Base-by-base conservation (phyloP, 768 basidiomycete genomes). In the Boletus rubroflammeus region DNA sequence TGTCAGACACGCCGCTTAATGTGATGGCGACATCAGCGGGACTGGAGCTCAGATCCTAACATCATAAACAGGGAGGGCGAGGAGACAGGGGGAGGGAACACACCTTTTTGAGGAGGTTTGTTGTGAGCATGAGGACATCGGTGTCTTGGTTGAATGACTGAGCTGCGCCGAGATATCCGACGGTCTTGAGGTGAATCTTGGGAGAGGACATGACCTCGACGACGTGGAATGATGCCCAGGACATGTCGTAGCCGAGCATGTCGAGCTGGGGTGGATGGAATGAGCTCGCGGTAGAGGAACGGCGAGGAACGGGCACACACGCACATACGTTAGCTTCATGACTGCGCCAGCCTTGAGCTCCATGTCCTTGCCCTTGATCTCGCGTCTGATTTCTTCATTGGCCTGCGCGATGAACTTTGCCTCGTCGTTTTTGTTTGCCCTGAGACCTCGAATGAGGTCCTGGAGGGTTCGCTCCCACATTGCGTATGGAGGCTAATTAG, bases 401-500 rank as follows among this genome's bases (percentile, higher is more conserved):
- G 93, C 93, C 63, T 89, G 87, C 0, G 88, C 83, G 61, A 98
- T 91, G 71, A 98, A 97, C 69, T 87, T 90, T 65, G 84, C 77
- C 72, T 96, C 91, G 77, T 95, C 91, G 63, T 85, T 84, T 79
- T 95, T 97, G 79, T 95, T 95, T 44, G 95, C 92, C 48, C 97
- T 86, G 57, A 99, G 80, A 43, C 95, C 97, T 61, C 96, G 83
- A 66, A 97, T 93, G 65, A 97, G 88, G 73, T 96, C 94, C 66
- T 96, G 91, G 9, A 98, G 81, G 6, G 93, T 96, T 50, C 94
- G 82, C 78, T 98, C 95, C 90, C 93, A 97, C 95, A 97, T 98
- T 23, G 42, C 55, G 38, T 25, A 19, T 38, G 28, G 32, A 34
- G 21, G 41, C 41, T 25, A 42, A 25, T 9, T 41, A 7, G 15